These are phyloP conservation scores for Mortierella sp. DNA, from an alignment of 371 early-diverging fungal species.

Conservation along the genomic window DNA sequence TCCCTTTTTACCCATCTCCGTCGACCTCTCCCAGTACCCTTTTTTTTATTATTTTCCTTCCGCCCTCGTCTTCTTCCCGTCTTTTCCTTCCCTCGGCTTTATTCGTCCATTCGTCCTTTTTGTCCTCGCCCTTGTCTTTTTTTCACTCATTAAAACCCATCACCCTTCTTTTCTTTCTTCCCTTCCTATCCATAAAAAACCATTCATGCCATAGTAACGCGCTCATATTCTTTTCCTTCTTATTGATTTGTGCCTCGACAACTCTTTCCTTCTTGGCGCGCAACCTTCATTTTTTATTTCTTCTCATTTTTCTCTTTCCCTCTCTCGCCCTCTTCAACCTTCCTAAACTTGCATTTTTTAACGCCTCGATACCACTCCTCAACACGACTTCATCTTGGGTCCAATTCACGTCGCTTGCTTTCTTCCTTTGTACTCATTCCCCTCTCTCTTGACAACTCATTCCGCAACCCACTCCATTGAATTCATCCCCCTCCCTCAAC, in stretches of 20 bases:
- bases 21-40: too few relatives aligned
- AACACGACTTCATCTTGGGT: too few relatives aligned
- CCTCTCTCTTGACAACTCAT: too few relatives aligned
- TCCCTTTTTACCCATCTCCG: too few relatives aligned
- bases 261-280: not conserved
- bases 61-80: too few relatives aligned
- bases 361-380: not conserved
- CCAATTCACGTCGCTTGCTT: too few relatives aligned
- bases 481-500: not conserved
- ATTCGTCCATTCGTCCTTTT: too few relatives aligned
- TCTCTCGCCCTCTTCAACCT: not conserved
- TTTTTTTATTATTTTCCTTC: too few relatives aligned
- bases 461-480: conserved; percentile 1
- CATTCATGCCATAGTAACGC: not conserved
- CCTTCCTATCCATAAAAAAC: not conserved
- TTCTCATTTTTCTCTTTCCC: not conserved
- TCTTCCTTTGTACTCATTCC: too few relatives aligned
- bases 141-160: too few relatives aligned
- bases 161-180: not conserved
- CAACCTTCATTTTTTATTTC: not conserved
- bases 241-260: not conserved
- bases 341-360: not conserved
- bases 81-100: too few relatives aligned
- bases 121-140: too few relatives aligned
- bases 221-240: not conserved